Conservation (phyloP, 202 grass and related monocot genomes). For the Eragrostis tef region DNA sequence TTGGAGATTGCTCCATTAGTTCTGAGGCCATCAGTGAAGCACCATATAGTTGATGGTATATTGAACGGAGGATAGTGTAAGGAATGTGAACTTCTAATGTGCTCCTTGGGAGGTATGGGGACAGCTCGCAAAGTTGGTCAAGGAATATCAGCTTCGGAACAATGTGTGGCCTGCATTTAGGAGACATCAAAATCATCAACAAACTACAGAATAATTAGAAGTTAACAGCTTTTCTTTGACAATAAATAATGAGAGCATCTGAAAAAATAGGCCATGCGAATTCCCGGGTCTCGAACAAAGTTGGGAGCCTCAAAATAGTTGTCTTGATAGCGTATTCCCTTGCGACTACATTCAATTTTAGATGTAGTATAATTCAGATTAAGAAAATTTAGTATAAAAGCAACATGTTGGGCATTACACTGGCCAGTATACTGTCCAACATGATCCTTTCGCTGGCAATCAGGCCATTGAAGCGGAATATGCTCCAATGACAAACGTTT, state of each 20-base stretch:
- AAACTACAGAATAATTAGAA: constrained; percentile 26
- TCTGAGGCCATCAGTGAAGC: constrained; percentile 59
- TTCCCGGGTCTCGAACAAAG: neutral
- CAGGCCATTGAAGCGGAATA: neutral
- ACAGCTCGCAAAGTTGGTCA: constrained; percentile 85
- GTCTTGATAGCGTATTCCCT: neutral
- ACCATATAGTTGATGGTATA: constrained; percentile 81
- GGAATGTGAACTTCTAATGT: constrained; percentile 94
- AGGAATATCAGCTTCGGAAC: constrained; percentile 95
- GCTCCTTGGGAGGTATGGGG: constrained; percentile 87
- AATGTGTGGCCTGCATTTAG: constrained; percentile 63
- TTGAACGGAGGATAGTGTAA: constrained; percentile 87
- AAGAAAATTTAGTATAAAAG: neutral
- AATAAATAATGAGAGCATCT: neutral
- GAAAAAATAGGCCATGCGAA: neutral
- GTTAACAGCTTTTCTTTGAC: neutral
- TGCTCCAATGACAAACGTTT: constrained; percentile 3
- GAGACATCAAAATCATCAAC: constrained; percentile 38
- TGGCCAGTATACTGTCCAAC: neutral
- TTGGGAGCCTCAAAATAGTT: neutral
- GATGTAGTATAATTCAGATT: constrained; percentile 9
- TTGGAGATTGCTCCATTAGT: constrained; percentile 66
- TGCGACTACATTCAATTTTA: constrained; percentile 12
- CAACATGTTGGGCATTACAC: neutral
- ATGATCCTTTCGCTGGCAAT: neutral